A percentile compares a stretch with the other conserved stretches of the same genome.
These are phyloP conservation scores for Astrephomene gubernaculifera DNA, from an alignment of 139 green algal genomes.

Conservation along the genomic window DNA sequence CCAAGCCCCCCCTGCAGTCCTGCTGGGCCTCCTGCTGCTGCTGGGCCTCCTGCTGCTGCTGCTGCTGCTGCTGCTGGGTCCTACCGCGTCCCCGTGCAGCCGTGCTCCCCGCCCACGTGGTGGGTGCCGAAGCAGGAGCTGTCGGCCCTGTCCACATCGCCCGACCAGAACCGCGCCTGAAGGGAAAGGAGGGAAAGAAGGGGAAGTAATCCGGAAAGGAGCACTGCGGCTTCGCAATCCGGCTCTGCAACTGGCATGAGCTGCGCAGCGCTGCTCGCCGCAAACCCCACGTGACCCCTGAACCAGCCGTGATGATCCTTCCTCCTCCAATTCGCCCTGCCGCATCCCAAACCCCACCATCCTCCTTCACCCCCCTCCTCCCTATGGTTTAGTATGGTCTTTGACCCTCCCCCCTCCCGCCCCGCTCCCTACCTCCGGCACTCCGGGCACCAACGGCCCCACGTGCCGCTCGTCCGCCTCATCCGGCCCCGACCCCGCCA, in stretches of 20 bases:
- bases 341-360: not conserved
- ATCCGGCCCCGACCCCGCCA: not conserved
- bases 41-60: not conserved
- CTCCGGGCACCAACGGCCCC: not conserved
- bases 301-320: not conserved
- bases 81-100: not conserved
- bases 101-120: not conserved
- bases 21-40: not conserved
- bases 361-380: not conserved
- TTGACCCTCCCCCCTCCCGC: not conserved
- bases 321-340: no score
- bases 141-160: constrained; percentile 12
- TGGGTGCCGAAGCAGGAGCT: not conserved
- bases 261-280: not conserved
- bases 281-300: not conserved
- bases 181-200: not conserved
- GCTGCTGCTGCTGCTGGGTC: not conserved
- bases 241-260: not conserved
- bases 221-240: not conserved
- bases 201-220: not conserved
- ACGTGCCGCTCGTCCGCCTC: not conserved
- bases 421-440: not conserved
- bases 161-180: constrained; percentile 2
- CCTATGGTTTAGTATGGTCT: not conserved
- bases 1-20: not conserved